phyloP scores from a whole-genome alignment of 805 yeast genomes.

The Metschnikowia drakensbergensis region DNA sequence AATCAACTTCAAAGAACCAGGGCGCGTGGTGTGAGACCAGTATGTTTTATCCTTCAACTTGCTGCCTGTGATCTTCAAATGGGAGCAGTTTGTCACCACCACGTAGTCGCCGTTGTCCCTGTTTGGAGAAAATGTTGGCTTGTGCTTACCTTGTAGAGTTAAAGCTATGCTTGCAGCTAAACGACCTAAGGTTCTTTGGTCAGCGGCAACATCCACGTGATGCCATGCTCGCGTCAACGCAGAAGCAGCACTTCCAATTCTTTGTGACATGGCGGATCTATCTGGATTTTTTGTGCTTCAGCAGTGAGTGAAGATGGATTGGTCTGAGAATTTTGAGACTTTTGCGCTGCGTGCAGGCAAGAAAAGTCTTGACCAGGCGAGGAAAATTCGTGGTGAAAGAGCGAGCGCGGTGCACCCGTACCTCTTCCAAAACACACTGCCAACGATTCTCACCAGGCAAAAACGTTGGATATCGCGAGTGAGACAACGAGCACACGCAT shows the following conservation, averaged over 20 bases:
- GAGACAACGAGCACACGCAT: neutral
- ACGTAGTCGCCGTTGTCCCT: constrained; percentile 95
- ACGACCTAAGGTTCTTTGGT: constrained; percentile 84
- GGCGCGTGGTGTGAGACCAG: constrained; percentile 85
- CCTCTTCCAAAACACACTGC: neutral
- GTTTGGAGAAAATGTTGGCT: constrained; percentile 72
- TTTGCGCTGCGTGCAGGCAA: neutral
- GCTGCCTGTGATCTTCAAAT: constrained; percentile 78
- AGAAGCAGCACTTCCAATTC: constrained; percentile 54
- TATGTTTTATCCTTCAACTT: constrained; percentile 78
- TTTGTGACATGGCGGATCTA: constrained; percentile 40
- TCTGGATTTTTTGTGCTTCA: neutral
- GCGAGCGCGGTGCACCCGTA: neutral
- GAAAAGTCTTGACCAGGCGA: neutral
- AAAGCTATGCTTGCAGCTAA: constrained; percentile 85
- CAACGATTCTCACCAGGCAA: constrained; percentile 3
- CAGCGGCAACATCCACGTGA: constrained; percentile 85
- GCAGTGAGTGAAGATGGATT: constrained; percentile 1
- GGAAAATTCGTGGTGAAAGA: neutral
- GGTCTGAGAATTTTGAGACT: constrained; percentile 1
- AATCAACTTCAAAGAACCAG: constrained; percentile 81
- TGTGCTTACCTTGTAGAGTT: constrained; percentile 93
- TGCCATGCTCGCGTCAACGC: constrained; percentile 92
- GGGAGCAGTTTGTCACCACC: constrained; percentile 89
- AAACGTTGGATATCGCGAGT: neutral